A percentile compares a stretch with the other conserved stretches of the same genome.
phyloP scores from a whole-genome alignment of 257 asterid genomes.

The Fraxinus americana region DNA sequence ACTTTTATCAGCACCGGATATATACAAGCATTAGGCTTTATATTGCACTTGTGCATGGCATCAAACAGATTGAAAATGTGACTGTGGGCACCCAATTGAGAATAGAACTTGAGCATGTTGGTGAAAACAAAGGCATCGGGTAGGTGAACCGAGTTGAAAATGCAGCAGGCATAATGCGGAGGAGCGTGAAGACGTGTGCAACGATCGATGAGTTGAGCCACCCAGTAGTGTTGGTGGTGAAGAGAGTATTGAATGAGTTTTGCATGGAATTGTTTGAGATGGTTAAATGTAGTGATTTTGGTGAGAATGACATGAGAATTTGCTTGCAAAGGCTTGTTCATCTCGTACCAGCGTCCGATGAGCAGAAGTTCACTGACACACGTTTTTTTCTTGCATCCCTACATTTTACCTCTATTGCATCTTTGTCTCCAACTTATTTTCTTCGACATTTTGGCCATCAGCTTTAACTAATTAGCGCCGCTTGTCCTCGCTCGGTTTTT shows the following conservation, averaged over 20 bases:
- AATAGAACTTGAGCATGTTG: slow-evolving; percentile 50
- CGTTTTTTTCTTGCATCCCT: no score
- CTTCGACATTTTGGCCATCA: no score
- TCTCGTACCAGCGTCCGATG: no score
- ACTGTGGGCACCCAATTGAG: slow-evolving; percentile 35
- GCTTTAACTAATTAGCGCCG: no score
- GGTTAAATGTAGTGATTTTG: slow-evolving; percentile 30
- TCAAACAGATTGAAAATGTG: slow-evolving; percentile 42
- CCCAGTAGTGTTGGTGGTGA: slow-evolving; percentile 44
- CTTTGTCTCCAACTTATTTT: no score
- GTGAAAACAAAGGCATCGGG: slow-evolving; percentile 51
- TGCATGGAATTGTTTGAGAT: slow-evolving; percentile 55
- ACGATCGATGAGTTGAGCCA: slow-evolving; percentile 44
- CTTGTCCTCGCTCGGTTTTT: no score
- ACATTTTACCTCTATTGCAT: no score
- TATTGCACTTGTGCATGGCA: slow-evolving; percentile 42
- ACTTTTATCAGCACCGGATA: slow-evolving; percentile 65
- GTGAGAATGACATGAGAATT: slow-evolving; percentile 23
- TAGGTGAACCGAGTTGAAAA: slow-evolving; percentile 43
- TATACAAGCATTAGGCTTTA: slow-evolving; percentile 51
- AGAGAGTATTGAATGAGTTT: slow-evolving; percentile 54
- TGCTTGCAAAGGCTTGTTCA: neutral
- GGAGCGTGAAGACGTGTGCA: slow-evolving; percentile 72
- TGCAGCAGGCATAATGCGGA: slow-evolving; percentile 34
- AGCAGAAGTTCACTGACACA: no score